phyloP scores from a whole-genome alignment of 306 rosid species.

The Malus orientalis region DNA sequence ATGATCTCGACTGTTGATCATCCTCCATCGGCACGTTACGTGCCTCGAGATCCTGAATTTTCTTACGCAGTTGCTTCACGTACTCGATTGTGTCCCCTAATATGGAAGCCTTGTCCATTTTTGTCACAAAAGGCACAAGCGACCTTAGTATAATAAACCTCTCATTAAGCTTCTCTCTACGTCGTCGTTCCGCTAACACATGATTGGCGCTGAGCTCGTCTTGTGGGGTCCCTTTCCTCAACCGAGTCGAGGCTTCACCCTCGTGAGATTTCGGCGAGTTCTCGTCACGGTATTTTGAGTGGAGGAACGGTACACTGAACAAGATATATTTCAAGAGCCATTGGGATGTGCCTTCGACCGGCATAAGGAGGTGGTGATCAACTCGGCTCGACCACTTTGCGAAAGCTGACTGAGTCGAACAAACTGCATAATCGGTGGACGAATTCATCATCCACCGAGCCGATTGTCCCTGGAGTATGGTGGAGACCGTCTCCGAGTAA shows the following conservation, averaged over 20 bases:
- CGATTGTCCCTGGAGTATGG: constrained; percentile 50
- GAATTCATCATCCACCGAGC: constrained; percentile 38
- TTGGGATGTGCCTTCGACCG: constrained; percentile 36
- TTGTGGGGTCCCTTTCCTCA: constrained; percentile 57
- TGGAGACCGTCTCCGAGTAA: constrained; percentile 73
- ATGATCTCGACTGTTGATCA: constrained; percentile 23
- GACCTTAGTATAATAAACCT: constrained; percentile 77
- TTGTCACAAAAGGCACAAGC: constrained; percentile 76
- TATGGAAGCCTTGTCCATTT: constrained; percentile 92
- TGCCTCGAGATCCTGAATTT: constrained; percentile 70
- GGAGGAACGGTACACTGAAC: constrained; percentile 64
- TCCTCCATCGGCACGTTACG: constrained; percentile 42
- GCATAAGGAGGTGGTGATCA: constrained; percentile 20
- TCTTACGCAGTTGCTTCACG: constrained; percentile 59
- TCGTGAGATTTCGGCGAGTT: constrained; percentile 31
- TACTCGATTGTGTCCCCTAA: constrained; percentile 93
- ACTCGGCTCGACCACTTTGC: constrained; percentile 34
- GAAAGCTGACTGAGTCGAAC: constrained; percentile 56
- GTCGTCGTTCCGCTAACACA: constrained; percentile 76
- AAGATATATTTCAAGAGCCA: constrained; percentile 69
- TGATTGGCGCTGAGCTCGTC: constrained; percentile 82
- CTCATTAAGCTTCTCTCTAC: constrained; percentile 77
- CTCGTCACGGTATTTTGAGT: constrained; percentile 48
- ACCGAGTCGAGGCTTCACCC: constrained; percentile 8
- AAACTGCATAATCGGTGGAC: constrained; percentile 19